Base-by-base conservation (phyloP, 805 yeast species). In the Sugiyamaella floridensis region DNA sequence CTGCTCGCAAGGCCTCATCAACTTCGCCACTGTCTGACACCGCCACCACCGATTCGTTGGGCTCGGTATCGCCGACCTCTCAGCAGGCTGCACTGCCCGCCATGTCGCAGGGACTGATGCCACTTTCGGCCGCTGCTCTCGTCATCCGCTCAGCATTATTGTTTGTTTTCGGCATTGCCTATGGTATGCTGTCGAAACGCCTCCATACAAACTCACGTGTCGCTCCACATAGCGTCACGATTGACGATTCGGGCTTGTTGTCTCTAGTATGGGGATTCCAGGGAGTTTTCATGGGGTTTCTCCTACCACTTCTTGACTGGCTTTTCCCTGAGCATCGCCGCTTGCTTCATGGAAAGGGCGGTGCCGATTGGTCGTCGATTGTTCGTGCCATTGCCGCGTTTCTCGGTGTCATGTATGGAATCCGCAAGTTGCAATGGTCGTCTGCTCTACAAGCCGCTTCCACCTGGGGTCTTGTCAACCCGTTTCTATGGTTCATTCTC, bases 311-410 rank as follows among this genome's bases (percentile, higher is more conserved):
- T 28, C 51, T 63, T 5, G 69, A 65, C 54, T 53, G 59, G 49
- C 29, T 53, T 20, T 56, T 45, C 48, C 62, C 63, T n/a, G 59
- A 55, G 20, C 22, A 55, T 14, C 42, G 53, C 42, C 40, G 40
- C 32, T 47, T 49, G 16, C 43, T 51, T 15, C 29, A 32, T 15
- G 62, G 63, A 14, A 56, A 58, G 41, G 59, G 63, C 15, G 60
- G 63, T 32, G 54, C 59, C 44, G 67, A 64, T 40, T 70, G 73
- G 73, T 45, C 56, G 9, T 59, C 70, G n/a, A 58, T 70, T 28
- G 61, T 69, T 7, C 63, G 75, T 7, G 69, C 73, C 10, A 64
- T 68, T 37, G 75, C 70, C 7, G 70, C 70, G 18, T 65, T 71
- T 42, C 53, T 71, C 51, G 74, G 75, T 14, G 64, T 71, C 11